Base-by-base conservation (phyloP, 176 grass and related monocot genomes). In the Musa acuminata region DNA sequence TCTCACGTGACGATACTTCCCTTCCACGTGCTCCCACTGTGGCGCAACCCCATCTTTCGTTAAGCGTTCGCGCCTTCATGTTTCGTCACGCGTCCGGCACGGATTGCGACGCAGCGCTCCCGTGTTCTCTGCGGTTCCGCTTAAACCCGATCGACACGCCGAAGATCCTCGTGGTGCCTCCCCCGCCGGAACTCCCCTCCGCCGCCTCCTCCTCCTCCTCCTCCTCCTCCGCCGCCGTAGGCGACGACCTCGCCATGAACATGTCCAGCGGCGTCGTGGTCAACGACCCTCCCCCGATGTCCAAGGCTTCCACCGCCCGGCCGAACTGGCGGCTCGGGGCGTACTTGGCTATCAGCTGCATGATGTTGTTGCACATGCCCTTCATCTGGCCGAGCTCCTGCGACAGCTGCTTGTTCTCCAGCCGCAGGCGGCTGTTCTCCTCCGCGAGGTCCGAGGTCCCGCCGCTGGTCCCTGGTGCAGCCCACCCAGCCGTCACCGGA, bases 361-460 rank as follows among this genome's bases (percentile, higher is more conserved):
- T 76, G 78, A 96, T 87, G 48, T 89, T 87, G 74, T 65, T 77
- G 87, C 90, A 92, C 17, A 96, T 10, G 19, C 76, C 84, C 2
- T 81, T 84, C 79, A 89, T 83, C 65, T 84, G 81, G n/a, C 81
- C 58, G 6, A 96, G 93, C 74, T 96, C 93, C 13, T 76, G 87
- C 3, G 85, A 72, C 65, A 96, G 85, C 79, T 75, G 76, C 79
- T 55, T 81, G 64, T 96, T 96, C 87, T 96, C 93, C 24, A 72
- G 83, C 67, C 85, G 90, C 52, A 96, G 77, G 63, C 73, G 63
- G 77, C 83, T 82, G 80, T 96, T 96, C 79, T 92, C 92, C 80
- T 92, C 92, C 80, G 83, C 84, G 74, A 96, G 75, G 64, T 82
- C 79, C 64, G 77, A 53, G 55, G 71, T 49, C 11, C 9, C 53